Evolutionary conservation across 1,284 basidiomycete species (phyloP), one percentile per base, ranked within the genome.

Genomic region (Cronartium quercuum): DNA sequence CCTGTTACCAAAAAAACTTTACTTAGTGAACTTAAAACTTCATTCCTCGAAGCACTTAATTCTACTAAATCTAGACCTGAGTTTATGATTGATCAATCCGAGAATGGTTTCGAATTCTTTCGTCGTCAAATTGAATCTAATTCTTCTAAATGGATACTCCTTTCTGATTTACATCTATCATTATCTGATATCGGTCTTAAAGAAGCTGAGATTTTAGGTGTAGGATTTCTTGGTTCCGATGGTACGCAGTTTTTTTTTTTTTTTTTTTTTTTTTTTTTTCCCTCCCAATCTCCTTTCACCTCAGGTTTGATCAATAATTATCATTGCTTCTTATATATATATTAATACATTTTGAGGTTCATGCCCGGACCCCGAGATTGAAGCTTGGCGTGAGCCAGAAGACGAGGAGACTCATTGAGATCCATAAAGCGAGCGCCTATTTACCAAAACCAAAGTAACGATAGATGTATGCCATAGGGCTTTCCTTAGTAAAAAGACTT

Each of bases 201-300:
- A 47, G 68, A 71, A 34, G 68, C 68, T 12, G 34, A 71, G 29
- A 38, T 61, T 12, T 61, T 71, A 24, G 68, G 61, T n/a, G 9
- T 71, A n/a, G 68, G 68, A 0, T 71, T 71, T 41, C 1, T 51
- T 29, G 57, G 64, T 62, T 40, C 29, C 6, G 44, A 42, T 34
- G 57, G 40, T 42, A 42, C 13, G n/a, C 4, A 18, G n/a, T 6
- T 15, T 41, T 41, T 18, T 29, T 24, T 35, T 40, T 5, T 55
- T 55, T 44, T 37, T 10, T 1, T 42, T 65, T 42, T 9, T 3
- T 21, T 42, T 42, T 40, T 13, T 24, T n/a, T 15, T 37, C 10
- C 18, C 37, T 40, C 3, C 9, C 62, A n/a, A 37, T 34, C 38
- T 35, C 18, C 42, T 12, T 38, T 65, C 13, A 6, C 4, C 35